Evolutionary conservation across 202 grass and related monocot species (phyloP).

Genomic region (Musa balbisiana): DNA sequence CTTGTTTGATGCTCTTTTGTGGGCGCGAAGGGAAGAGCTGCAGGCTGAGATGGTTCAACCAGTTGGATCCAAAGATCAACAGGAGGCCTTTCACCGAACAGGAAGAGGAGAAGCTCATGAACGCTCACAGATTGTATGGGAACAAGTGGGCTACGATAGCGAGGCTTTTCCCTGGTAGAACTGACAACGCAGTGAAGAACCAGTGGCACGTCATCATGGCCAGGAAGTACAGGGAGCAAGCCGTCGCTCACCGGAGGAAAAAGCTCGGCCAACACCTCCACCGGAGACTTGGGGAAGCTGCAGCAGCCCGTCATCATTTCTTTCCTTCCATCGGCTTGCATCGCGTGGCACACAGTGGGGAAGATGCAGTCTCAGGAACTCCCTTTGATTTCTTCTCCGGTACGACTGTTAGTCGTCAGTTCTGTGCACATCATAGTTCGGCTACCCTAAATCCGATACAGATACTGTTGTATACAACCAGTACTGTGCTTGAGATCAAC

Average conservation of each 20-base stretch:
- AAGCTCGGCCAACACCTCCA: constrained; percentile 69
- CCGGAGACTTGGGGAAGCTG: constrained; percentile 34
- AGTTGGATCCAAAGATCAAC: constrained; percentile 87
- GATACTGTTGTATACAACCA: background rate
- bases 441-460: background rate
- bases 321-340: background rate
- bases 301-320: background rate
- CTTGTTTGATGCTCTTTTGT: background rate
- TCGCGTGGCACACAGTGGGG: background rate
- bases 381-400: constrained; percentile 12
- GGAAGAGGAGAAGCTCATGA: constrained; percentile 80
- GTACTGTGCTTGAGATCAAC: background rate
- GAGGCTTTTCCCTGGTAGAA: constrained; percentile 71
- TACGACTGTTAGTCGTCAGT: background rate
- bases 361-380: background rate
- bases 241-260: constrained; percentile 56
- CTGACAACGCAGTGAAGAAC: constrained; percentile 90
- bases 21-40: constrained; percentile 73
- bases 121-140: constrained; percentile 75
- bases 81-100: constrained; percentile 68
- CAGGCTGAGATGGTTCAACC: constrained; percentile 91
- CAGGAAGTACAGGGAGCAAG: constrained; percentile 87
- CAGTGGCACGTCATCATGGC: constrained; percentile 98
- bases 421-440: too few relatives aligned
- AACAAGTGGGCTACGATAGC: constrained; percentile 99